These are phyloP conservation scores for Saksenaea oblongispora DNA, from an alignment of 371 early-diverging fungal genomes.

Conservation along the genomic window DNA sequence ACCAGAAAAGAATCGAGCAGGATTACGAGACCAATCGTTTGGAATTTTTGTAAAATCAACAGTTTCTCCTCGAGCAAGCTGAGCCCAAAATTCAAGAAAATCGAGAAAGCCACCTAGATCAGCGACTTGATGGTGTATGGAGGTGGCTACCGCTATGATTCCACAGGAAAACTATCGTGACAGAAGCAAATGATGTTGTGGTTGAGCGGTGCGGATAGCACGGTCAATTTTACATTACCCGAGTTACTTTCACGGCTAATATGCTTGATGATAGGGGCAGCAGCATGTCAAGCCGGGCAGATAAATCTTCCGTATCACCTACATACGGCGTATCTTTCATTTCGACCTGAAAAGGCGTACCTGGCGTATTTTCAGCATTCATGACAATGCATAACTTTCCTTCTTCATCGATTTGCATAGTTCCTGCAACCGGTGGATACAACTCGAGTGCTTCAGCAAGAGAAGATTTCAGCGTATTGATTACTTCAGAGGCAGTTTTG, in stretches of 20 bases:
- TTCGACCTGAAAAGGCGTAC: slow-evolving; percentile 42
- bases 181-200: not conserved
- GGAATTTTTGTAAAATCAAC: slow-evolving; percentile 33
- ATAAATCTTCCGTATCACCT: slow-evolving; percentile 31
- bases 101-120: slow-evolving; percentile 42
- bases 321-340: slow-evolving; percentile 32
- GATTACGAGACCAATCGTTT: slow-evolving; percentile 37
- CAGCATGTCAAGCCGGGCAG: slow-evolving; percentile 25
- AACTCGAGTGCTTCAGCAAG: slow-evolving; percentile 46
- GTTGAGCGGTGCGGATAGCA: not conserved
- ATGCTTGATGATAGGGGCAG: slow-evolving; percentile 23
- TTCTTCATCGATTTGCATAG: slow-evolving; percentile 16
- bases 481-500: slow-evolving; percentile 11
- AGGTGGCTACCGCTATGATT: slow-evolving; percentile 37
- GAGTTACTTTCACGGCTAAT: slow-evolving; percentile 42
- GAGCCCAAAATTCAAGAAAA: slow-evolving; percentile 45
- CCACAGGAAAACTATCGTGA: slow-evolving; percentile 46
- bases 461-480: slow-evolving; percentile 31
- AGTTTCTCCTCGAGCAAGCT: slow-evolving; percentile 31
- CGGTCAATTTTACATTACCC: slow-evolving; percentile 22
- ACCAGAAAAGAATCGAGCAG: slow-evolving; percentile 33
- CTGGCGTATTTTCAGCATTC: slow-evolving; percentile 15
- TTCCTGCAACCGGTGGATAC: slow-evolving; percentile 40
- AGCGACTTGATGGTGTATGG: slow-evolving; percentile 38
- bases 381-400: slow-evolving; percentile 22